Evolutionary conservation across 345 rosid genomes (phyloP), one percentile per base, ranked within the genome.

Genomic region (Cochlearia excelsa): DNA sequence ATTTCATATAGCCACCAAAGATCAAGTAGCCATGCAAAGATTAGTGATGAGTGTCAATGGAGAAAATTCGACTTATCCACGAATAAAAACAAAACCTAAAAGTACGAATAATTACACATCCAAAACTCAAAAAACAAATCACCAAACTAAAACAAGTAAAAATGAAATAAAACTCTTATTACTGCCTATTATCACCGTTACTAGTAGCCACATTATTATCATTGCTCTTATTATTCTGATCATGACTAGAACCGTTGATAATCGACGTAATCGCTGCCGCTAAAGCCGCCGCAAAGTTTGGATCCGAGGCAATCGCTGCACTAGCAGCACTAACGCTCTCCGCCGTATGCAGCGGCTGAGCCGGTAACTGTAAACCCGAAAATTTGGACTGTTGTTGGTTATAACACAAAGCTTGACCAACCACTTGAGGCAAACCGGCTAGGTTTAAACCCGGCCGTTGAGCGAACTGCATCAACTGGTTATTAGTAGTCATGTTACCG

Each of bases 221-320:
- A 46, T 27, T 72, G 44, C 48, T 70, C 23, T 27, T 72, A 4
- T 8, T 8, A 6, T 37, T 37, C 7, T 37, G 40, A 30, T 33
- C 60, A 27, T 10, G 59, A 60, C 29, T 65, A 8, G 67, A 65
- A 1, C 95, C 85, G 1, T 80, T 79, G 4, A 94, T 87, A 37
- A 94, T 82, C 51, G 99, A 94, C 29, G 84, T 74, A 73, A 94
- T 87, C 54, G 97, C 97, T 3, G 99, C 97, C 0, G 97, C 99
- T 0, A 94, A 76, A 37, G 95, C 99, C 1, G 96, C 96, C 0
- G 97, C 85, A 80, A 93, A 93, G 74, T 83, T 87, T 2, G 97
- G 99, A 46, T 93, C 87, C 0, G 90, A 78, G 0, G 99, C 83
- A 67, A 94, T 84, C 67, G 95, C 99, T 0, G 97, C 63, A 34